Conservation (phyloP, 164 flowering plant genomes). For the Annona squamosa region DNA sequence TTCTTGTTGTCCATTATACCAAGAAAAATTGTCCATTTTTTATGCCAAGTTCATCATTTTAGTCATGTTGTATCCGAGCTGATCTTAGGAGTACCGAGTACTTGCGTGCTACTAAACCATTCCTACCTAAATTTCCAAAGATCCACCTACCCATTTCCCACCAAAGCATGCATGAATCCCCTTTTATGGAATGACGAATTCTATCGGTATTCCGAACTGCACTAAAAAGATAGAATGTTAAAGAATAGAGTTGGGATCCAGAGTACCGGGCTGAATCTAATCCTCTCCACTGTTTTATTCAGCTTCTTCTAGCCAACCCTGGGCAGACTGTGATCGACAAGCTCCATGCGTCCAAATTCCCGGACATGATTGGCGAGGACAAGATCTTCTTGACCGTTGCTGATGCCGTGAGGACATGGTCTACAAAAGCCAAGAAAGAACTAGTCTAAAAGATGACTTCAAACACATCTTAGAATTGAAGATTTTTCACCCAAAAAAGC, state of each 20-base stretch:
- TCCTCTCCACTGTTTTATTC: constrained; percentile 5
- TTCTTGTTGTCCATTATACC: too few species aligned
- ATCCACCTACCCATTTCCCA: too few species aligned
- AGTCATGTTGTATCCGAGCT: too few species aligned
- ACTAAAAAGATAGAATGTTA: background rate
- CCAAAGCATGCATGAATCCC: too few species aligned
- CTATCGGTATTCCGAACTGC: background rate
- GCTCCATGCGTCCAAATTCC: constrained; percentile 56
- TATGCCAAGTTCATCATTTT: too few species aligned
- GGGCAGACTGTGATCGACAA: constrained; percentile 79
- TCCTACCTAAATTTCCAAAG: too few species aligned
- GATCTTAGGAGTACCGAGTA: too few species aligned
- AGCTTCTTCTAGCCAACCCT: constrained; percentile 85
- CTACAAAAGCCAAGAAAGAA: constrained; percentile 27
- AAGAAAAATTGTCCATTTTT: too few species aligned
- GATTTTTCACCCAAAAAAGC: too few species aligned
- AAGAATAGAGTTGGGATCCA: background rate
- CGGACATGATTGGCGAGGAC: constrained; percentile 50
- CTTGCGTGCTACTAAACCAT: too few species aligned
- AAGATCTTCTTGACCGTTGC: constrained; percentile 80
- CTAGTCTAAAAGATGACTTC: background rate
- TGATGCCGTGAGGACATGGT: constrained; percentile 60
- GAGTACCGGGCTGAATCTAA: too few species aligned
- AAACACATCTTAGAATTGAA: background rate
- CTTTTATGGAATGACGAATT: too few species aligned